phyloP scores from a whole-genome alignment of 169 alveolate genomes.

The Plasmodium yoelii region DNA sequence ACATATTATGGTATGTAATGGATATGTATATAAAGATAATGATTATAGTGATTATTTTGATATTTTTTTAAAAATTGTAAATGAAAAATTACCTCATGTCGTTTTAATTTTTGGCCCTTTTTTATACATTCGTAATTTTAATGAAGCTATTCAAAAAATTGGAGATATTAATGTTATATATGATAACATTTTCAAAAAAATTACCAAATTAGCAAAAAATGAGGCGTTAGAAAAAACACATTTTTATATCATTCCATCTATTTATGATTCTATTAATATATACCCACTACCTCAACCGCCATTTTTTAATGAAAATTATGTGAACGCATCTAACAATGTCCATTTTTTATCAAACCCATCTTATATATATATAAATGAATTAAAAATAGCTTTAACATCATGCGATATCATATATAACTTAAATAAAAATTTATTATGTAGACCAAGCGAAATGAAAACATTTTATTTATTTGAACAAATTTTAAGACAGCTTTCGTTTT shows the following conservation, averaged over 20 bases:
- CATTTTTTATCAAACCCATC: conserved; percentile 72
- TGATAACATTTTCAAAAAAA: conserved; percentile 64
- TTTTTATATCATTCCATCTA: conserved; percentile 70
- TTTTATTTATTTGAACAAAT: conserved; percentile 74
- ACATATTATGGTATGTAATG: conserved; percentile 75
- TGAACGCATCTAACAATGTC: conserved; percentile 33
- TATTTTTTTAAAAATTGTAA: conserved; percentile 58
- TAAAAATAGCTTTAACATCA: conserved; percentile 76
- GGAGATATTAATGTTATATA: conserved; percentile 74
- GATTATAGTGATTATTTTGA: conserved; percentile 65
- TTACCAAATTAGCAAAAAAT: conserved; percentile 73
- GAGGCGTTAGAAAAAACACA: conserved; percentile 74
- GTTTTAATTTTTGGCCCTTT: conserved; percentile 77
- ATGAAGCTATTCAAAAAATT: conserved; percentile 75
- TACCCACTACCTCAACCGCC: conserved; percentile 77
- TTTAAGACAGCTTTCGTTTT: conserved; percentile 67
- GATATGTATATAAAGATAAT: conserved; percentile 64
- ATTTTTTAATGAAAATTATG: conserved; percentile 49
- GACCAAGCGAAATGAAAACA: conserved; percentile 64
- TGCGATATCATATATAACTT: conserved; percentile 67
- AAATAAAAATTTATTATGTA: conserved; percentile 54
- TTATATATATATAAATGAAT: conserved; percentile 69
- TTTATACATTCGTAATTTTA: conserved; percentile 74
- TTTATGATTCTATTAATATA: conserved; percentile 69
- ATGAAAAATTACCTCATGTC: conserved; percentile 74